phyloP scores from a whole-genome alignment of 257 asterid species.

The Buddleja alternifolia region DNA sequence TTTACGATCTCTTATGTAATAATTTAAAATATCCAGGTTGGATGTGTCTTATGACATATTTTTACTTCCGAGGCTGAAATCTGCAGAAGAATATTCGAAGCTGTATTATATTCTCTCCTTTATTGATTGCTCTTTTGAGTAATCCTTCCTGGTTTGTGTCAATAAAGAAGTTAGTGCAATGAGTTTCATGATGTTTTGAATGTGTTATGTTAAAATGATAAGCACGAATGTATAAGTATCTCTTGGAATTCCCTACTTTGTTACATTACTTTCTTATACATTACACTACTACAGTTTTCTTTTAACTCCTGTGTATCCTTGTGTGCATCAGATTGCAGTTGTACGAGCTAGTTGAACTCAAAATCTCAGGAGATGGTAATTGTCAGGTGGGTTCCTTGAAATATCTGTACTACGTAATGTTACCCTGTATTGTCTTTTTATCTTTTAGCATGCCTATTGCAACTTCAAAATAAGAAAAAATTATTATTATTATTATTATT shows the following conservation, averaged over 20 bases:
- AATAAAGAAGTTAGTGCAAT: background rate
- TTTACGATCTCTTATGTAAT: too few relatives aligned
- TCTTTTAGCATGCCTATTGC: too few relatives aligned
- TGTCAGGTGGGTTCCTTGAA: slow-evolving; percentile 71
- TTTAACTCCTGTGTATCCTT: slow-evolving; percentile 18
- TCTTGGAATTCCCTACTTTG: background rate
- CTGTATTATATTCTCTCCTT: background rate
- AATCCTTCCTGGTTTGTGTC: background rate
- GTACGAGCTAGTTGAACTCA: slow-evolving; percentile 76
- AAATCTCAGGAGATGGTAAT: slow-evolving; percentile 89
- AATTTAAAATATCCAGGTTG: too few relatives aligned
- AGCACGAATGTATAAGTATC: background rate
- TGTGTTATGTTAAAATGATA: background rate
- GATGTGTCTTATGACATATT: too few relatives aligned
- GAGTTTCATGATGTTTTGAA: slow-evolving; percentile 1
- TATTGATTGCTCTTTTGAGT: background rate
- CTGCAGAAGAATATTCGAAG: too few relatives aligned
- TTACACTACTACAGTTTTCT: background rate
- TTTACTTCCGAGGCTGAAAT: too few relatives aligned
- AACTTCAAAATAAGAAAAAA: too few relatives aligned
- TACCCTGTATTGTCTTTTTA: too few relatives aligned
- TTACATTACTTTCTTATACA: slow-evolving; percentile 9
- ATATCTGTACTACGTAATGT: background rate
- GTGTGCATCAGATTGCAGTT: slow-evolving; percentile 60
- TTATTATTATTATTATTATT: too few relatives aligned